Conservation (phyloP, 2,329 filamentous ascomycete genomes). For the Periconia sp. region DNA sequence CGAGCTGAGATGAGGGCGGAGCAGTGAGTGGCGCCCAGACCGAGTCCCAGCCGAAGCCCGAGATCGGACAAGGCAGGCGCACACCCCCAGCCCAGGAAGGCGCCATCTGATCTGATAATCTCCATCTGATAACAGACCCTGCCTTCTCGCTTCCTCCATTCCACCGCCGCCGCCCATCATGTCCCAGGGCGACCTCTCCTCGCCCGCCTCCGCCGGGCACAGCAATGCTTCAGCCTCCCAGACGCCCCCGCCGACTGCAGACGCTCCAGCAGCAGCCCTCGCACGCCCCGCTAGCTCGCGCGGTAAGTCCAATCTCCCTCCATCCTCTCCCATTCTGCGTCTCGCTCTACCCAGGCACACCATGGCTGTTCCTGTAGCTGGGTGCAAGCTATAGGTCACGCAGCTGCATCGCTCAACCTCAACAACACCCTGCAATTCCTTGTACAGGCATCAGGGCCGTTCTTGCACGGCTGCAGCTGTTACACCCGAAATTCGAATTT, state of each 20-base stretch:
- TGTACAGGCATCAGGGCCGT: background rate
- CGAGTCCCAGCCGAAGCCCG: too few relatives aligned
- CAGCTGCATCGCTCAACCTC: background rate
- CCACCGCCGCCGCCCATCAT: constrained; percentile 21
- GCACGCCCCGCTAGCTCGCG: constrained; percentile 18
- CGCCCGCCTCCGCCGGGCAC: constrained; percentile 2
- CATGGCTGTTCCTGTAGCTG: background rate
- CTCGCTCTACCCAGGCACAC: background rate
- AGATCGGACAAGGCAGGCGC: background rate
- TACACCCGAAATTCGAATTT: background rate
- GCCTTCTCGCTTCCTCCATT: constrained; percentile 14
- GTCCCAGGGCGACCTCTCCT: constrained; percentile 18
- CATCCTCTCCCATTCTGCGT: background rate
- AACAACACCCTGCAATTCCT: background rate
- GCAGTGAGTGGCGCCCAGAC: too few relatives aligned
- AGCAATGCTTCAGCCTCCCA: constrained; percentile 6
- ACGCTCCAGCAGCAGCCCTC: background rate
- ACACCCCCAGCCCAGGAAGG: background rate
- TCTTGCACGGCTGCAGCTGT: background rate
- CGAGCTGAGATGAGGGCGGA: too few relatives aligned
- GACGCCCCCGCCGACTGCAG: constrained; percentile 9
- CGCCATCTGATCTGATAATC: background rate
- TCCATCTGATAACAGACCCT: background rate
- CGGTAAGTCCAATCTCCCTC: constrained; percentile 12
- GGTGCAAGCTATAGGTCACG: too few relatives aligned